Conservation (phyloP, 768 basidiomycete species). For the Coprinellus micaceus region DNA sequence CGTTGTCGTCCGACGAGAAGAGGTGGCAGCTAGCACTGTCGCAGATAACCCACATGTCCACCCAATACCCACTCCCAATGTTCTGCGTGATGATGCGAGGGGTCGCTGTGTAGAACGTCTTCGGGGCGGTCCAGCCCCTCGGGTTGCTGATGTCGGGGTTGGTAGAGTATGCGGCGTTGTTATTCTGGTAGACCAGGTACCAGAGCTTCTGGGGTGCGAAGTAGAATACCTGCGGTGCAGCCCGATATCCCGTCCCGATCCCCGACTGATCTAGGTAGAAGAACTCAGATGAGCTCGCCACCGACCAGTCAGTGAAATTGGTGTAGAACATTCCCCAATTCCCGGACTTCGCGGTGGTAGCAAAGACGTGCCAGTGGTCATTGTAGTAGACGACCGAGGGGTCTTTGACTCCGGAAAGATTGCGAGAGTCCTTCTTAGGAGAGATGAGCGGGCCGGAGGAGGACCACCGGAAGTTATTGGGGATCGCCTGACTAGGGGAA, state of each 20-base stretch:
- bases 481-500: no score
- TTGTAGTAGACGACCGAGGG: constrained; percentile 17
- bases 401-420: constrained; percentile 17
- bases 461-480: constrained; percentile 15
- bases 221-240: constrained; percentile 18
- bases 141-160: constrained; percentile 17
- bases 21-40: constrained; percentile 17
- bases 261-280: constrained; percentile 16
- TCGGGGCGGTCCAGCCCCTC: constrained; percentile 15
- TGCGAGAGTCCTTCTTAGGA: constrained; percentile 13
- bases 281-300: constrained; percentile 5
- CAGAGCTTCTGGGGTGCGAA: constrained; percentile 20
- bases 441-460: constrained; percentile 10
- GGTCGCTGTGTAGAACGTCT: constrained; percentile 14
- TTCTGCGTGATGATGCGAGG: constrained; percentile 15
- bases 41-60: constrained; percentile 24
- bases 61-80: constrained; percentile 18
- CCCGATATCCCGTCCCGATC: constrained; percentile 17
- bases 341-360: constrained; percentile 10
- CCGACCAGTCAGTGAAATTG: constrained; percentile 16
- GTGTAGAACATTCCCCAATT: constrained; percentile 15
- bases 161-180: constrained; percentile 18
- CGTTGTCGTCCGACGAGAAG: constrained; percentile 22
- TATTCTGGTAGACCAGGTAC: constrained; percentile 19
- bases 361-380: constrained; percentile 17